These are phyloP conservation scores for Mycena sanguinolenta DNA, from an alignment of 768 basidiomycete genomes.

Conservation along the genomic window DNA sequence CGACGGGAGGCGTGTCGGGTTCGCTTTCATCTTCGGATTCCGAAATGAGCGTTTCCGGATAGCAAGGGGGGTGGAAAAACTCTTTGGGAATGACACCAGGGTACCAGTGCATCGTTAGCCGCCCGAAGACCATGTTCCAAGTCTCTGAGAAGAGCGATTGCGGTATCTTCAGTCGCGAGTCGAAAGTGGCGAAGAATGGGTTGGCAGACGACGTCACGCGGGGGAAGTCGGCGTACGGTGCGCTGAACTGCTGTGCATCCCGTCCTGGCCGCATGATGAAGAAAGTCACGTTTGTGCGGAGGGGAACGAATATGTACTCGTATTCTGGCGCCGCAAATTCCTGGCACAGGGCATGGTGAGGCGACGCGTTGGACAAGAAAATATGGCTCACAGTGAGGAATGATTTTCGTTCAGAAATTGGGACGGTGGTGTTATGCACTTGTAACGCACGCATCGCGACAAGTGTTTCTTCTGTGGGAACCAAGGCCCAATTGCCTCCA, in stretches of 20 bases:
- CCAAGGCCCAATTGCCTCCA: conserved; percentile 4
- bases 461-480: conserved; percentile 18
- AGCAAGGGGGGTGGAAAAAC: conserved; percentile 4
- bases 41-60: not conserved
- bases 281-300: conserved; percentile 1
- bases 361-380: not conserved
- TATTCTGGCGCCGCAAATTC: conserved; percentile 1
- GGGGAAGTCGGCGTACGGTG: conserved; percentile 13
- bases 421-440: not conserved
- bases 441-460: conserved; percentile 1
- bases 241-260: not conserved
- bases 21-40: not conserved
- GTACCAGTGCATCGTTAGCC: not conserved
- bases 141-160: not conserved
- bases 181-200: conserved; percentile 17
- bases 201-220: conserved; percentile 12
- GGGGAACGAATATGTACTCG: conserved; percentile 17
- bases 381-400: conserved; percentile 3
- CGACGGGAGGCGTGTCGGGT: not conserved
- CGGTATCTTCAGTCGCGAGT: not conserved
- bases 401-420: conserved; percentile 5
- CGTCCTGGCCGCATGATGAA: conserved; percentile 1
- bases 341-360: not conserved
- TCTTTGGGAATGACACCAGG: not conserved
- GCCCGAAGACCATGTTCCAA: not conserved